Evolutionary conservation across 208 protist species (phyloP).

Genomic region (Trypanosoma rangeli): DNA sequence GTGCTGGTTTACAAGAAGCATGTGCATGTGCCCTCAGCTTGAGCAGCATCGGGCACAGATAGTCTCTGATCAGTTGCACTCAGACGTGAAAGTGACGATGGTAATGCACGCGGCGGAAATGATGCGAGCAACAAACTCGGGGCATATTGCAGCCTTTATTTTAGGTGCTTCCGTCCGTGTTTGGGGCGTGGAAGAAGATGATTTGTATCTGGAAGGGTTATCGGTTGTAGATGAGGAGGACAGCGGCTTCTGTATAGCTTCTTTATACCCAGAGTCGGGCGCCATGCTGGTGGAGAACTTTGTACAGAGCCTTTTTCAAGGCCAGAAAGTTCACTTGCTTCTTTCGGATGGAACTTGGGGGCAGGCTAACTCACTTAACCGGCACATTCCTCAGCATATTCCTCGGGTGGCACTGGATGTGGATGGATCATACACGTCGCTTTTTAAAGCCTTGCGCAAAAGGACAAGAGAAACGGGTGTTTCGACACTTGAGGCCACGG

Average conservation of each 20-base stretch:
- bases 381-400: slow-evolving; percentile 54
- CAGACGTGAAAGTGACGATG: slow-evolving; percentile 55
- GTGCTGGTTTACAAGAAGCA: slow-evolving; percentile 69
- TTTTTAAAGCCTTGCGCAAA: slow-evolving; percentile 74
- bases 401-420: slow-evolving; percentile 64
- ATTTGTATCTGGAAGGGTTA: slow-evolving; percentile 39
- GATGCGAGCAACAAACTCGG: slow-evolving; percentile 83
- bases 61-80: slow-evolving; percentile 23
- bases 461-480: slow-evolving; percentile 68
- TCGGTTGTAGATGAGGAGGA: slow-evolving; percentile 8
- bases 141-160: slow-evolving; percentile 78
- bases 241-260: slow-evolving; percentile 24
- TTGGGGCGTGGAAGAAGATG: slow-evolving; percentile 72
- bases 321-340: slow-evolving; percentile 50
- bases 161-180: slow-evolving; percentile 65
- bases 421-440: slow-evolving; percentile 45
- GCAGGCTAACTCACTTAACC: slow-evolving; percentile 74
- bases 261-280: slow-evolving; percentile 48
- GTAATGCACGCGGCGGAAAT: slow-evolving; percentile 79
- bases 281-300: slow-evolving; percentile 30
- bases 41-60: slow-evolving; percentile 41
- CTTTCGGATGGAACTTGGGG: slow-evolving; percentile 83
- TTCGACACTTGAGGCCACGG: slow-evolving; percentile 79
- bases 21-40: slow-evolving; percentile 70
- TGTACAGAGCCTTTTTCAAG: slow-evolving; percentile 16